phyloP scores from a whole-genome alignment of 371 early-diverging fungal genomes.

The Mortierella sp. region DNA sequence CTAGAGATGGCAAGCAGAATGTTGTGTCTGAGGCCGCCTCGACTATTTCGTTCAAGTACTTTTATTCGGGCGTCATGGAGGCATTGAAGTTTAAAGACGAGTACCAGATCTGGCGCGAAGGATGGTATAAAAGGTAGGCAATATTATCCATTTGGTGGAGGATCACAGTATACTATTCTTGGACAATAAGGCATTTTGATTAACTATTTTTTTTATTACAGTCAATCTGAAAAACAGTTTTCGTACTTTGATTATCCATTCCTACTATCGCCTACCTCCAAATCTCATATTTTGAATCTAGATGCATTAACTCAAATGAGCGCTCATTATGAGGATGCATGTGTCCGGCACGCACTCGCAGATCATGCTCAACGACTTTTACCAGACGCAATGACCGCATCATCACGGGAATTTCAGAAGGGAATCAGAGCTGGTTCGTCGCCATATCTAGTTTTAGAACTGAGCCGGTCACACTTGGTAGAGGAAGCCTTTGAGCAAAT shows the following conservation, averaged over 20 bases:
- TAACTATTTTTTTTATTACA: conserved; percentile 22
- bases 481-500: conserved; percentile 58
- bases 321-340: conserved; percentile 85
- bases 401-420: conserved; percentile 45
- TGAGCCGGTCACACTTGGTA: conserved; percentile 66
- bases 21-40: conserved; percentile 12
- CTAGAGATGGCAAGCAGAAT: conserved; percentile 10
- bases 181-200: not conserved
- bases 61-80: conserved; percentile 73
- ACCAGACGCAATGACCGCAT: conserved; percentile 58
- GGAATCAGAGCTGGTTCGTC: conserved; percentile 47
- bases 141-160: not conserved
- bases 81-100: conserved; percentile 86
- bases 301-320: conserved; percentile 90
- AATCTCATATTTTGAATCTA: conserved; percentile 82
- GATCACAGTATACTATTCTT: not conserved
- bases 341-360: conserved; percentile 80
- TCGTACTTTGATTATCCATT: conserved; percentile 84
- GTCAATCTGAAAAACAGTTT: conserved; percentile 64
- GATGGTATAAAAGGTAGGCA: conserved; percentile 40
- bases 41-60: conserved; percentile 65
- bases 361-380: conserved; percentile 79
- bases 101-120: conserved; percentile 75
- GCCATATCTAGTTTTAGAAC: conserved; percentile 72
- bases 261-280: conserved; percentile 79